These are phyloP conservation scores for Emergomyces pasteurianus DNA, from an alignment of 2,329 filamentous ascomycete species.

Conservation along the genomic window DNA sequence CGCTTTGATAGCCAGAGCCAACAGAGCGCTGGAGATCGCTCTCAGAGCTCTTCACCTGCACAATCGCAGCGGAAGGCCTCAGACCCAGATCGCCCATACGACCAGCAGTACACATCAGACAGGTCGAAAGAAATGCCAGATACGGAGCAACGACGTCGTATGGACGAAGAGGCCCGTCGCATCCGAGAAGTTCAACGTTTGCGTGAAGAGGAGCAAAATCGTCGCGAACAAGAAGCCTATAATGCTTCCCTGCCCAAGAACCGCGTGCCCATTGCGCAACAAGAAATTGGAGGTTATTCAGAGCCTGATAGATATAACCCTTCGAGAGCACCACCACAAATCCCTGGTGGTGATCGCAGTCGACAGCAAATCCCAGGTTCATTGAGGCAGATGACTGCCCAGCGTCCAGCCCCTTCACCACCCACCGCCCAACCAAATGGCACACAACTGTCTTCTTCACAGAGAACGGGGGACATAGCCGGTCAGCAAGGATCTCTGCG, in stretches of 20 bases:
- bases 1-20: conserved; percentile 33
- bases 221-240: conserved; percentile 73
- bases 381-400: conserved; percentile 50
- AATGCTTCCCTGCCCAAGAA: conserved; percentile 79
- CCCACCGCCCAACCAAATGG: conserved; percentile 27
- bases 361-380: conserved; percentile 40
- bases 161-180: conserved; percentile 44
- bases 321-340: conserved; percentile 68
- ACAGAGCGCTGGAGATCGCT: conserved; percentile 17
- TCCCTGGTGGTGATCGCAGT: conserved; percentile 44
- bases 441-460: conserved; percentile 7
- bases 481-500: conserved; percentile 25
- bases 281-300: conserved; percentile 67
- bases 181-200: conserved; percentile 26
- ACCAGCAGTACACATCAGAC: conserved; percentile 32
- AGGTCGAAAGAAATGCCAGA: conserved; percentile 47
- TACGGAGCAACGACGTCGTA: conserved; percentile 34
- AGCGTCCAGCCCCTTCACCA: conserved; percentile 70
- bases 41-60: conserved; percentile 22
- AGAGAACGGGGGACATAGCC: conserved; percentile 15
- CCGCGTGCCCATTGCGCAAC: conserved; percentile 69
- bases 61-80: conserved; percentile 39
- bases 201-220: conserved; percentile 46
- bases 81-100: conserved; percentile 43
- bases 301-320: conserved; percentile 65